These are phyloP conservation scores for Trypanosoma platydactyli DNA, from an alignment of 208 protist genomes.

Conservation along the genomic window DNA sequence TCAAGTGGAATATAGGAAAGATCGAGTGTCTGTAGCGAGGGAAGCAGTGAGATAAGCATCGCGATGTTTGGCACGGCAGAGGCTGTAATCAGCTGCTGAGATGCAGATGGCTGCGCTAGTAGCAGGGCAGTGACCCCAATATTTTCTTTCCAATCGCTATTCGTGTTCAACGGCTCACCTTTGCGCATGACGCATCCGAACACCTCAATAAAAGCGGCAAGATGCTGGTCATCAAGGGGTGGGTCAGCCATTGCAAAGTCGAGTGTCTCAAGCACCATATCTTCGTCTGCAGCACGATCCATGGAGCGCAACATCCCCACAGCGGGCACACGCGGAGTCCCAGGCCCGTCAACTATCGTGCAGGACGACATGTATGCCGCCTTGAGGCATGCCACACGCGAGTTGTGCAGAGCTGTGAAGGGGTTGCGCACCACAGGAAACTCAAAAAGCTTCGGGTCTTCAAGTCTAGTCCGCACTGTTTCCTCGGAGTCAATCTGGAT, in stretches of 20 bases:
- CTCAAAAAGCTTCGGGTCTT: constrained; percentile 17
- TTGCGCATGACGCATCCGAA: constrained; percentile 9
- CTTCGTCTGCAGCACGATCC: constrained; percentile 28
- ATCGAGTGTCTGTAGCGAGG: constrained; percentile 20
- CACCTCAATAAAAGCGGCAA: constrained; percentile 9
- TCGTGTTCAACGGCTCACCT: constrained; percentile 8
- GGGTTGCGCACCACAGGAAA: constrained; percentile 21
- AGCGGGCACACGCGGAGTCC: constrained; percentile 13
- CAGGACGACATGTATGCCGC: constrained; percentile 40
- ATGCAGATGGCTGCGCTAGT: constrained; percentile 9
- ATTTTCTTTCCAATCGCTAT: constrained; percentile 25
- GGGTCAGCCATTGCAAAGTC: constrained; percentile 27
- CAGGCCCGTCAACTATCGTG: constrained; percentile 22
- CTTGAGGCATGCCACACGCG: constrained; percentile 35
- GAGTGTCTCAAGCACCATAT: constrained; percentile 15
- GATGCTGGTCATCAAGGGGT: constrained; percentile 17
- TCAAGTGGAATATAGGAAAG: constrained; percentile 28
- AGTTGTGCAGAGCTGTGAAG: constrained; percentile 20
- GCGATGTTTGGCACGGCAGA: constrained; percentile 20
- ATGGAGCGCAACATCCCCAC: constrained; percentile 26
- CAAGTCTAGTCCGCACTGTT: constrained; percentile 6
- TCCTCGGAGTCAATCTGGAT: constrained; percentile 7
- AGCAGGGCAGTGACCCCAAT: constrained; percentile 16
- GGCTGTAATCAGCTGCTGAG: constrained; percentile 16
- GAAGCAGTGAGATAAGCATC: constrained; percentile 1